Evolutionary conservation across 176 grass and related monocot species (phyloP).

Genomic region (Metroxylon sagu): DNA sequence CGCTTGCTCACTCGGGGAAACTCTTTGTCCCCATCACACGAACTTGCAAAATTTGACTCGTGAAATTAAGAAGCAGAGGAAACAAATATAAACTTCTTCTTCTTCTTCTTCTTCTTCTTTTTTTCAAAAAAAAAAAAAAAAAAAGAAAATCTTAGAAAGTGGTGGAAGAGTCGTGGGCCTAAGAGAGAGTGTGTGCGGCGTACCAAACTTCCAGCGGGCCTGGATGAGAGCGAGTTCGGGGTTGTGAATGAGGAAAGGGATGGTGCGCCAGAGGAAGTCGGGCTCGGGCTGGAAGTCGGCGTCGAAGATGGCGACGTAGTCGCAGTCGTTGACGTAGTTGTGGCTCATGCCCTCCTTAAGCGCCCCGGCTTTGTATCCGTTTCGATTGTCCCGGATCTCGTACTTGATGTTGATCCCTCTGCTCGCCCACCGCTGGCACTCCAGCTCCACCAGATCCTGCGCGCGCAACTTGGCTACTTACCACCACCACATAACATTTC

Average conservation of each 20-base stretch:
- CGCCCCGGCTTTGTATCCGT: slow-evolving; percentile 83
- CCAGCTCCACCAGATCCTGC: slow-evolving; percentile 66
- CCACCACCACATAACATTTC: no score
- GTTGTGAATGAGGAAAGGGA: slow-evolving; percentile 81
- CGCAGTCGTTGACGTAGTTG: slow-evolving; percentile 69
- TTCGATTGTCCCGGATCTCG: slow-evolving; percentile 76
- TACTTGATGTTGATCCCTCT: slow-evolving; percentile 92
- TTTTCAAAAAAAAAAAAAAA: no score
- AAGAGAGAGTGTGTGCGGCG: no score
- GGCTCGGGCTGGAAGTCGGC: slow-evolving; percentile 92
- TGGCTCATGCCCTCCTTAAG: slow-evolving; percentile 77
- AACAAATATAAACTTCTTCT: no score
- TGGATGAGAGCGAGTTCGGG: slow-evolving; percentile 66
- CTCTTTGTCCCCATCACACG: no score
- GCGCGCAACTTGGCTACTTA: no score
- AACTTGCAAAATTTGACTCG: no score
- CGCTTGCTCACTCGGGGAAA: no score
- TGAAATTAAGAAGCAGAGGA: no score
- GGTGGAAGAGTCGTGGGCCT: no score
- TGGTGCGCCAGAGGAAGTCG: slow-evolving; percentile 61
- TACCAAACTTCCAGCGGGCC: slow-evolving; percentile 72
- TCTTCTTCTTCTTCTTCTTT: no score
- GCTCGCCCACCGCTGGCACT: slow-evolving; percentile 82
- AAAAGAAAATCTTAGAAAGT: no score
- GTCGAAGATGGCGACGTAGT: slow-evolving; percentile 80